Conservation (phyloP, 352 stramenopile species). For the Phytophthora vignae region DNA sequence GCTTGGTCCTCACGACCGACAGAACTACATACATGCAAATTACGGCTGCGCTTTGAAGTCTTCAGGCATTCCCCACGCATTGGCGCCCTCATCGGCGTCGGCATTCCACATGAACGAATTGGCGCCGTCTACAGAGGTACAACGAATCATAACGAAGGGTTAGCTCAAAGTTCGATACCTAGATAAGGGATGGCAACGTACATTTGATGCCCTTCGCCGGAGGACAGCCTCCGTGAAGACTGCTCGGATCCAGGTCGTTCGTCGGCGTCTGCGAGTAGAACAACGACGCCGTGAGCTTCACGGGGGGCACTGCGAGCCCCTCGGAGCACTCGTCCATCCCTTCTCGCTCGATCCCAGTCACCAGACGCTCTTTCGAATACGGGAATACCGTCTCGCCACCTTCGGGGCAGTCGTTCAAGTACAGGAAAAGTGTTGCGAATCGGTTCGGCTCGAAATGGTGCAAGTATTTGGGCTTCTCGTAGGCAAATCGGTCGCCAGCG, state of each 20-base stretch:
- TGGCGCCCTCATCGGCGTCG: conserved; percentile 70
- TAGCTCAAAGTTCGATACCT: neutral
- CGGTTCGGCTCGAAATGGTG: conserved; percentile 90
- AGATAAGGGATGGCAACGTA: conserved; percentile 30
- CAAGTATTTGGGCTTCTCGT: conserved; percentile 54
- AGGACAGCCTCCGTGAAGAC: conserved; percentile 72
- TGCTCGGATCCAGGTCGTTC: conserved; percentile 62
- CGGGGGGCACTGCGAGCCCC: conserved; percentile 65
- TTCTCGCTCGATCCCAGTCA: conserved; percentile 66
- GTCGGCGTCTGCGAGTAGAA: conserved; percentile 79
- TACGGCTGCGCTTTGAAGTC: conserved; percentile 42
- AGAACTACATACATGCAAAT: neutral
- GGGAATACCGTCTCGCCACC: conserved; percentile 96
- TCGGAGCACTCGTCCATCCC: conserved; percentile 75
- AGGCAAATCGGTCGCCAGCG: conserved; percentile 51
- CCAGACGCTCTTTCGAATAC: conserved; percentile 65
- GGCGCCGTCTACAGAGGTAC: conserved; percentile 48
- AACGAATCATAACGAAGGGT: conserved; percentile 7
- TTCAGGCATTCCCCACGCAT: conserved; percentile 58
- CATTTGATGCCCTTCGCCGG: conserved; percentile 67
- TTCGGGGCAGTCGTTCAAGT: conserved; percentile 94
- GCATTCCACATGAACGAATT: conserved; percentile 83
- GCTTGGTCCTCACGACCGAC: neutral
- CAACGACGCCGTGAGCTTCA: conserved; percentile 74
- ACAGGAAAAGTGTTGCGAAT: conserved; percentile 95